phyloP scores from a whole-genome alignment of 176 grass and related monocot genomes.

The Oryza officinalis region DNA sequence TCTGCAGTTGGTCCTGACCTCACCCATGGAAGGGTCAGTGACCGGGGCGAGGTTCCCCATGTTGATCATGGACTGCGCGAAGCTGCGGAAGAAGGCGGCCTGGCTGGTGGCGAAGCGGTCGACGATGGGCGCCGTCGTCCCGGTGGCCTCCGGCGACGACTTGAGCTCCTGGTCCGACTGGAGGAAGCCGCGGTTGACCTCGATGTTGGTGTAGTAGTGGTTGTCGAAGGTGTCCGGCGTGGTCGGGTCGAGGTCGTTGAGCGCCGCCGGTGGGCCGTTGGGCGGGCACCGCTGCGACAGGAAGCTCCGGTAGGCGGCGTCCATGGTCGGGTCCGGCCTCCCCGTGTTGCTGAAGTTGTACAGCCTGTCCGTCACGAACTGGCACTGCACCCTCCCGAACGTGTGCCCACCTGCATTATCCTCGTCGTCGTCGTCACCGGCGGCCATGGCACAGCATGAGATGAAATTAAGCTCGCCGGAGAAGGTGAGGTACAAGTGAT shows the following conservation, averaged over 20 bases:
- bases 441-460: too few relatives aligned
- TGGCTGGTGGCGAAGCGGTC: conserved; percentile 52
- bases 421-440: too few relatives aligned
- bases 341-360: conserved; percentile 63
- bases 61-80: conserved; percentile 58
- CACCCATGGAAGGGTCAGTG: conserved; percentile 29
- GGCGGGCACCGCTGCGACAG: conserved; percentile 43
- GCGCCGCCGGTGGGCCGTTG: neutral
- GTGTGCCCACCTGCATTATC: conserved; percentile 56
- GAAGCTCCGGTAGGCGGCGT: neutral
- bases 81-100: conserved; percentile 50
- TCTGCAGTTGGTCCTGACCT: conserved; percentile 49
- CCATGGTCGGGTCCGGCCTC: conserved; percentile 49
- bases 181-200: conserved; percentile 45
- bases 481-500: too few relatives aligned
- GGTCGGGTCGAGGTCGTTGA: conserved; percentile 61
- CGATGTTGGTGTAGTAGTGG: conserved; percentile 63
- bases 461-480: too few relatives aligned
- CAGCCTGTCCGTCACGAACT: conserved; percentile 39
- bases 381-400: conserved; percentile 55
- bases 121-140: conserved; percentile 40
- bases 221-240: conserved; percentile 59
- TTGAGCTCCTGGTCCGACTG: conserved; percentile 66
- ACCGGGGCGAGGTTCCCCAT: conserved; percentile 61
- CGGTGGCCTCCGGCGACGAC: conserved; percentile 11